Evolutionary conservation across 345 rosid species (phyloP).

Genomic region (Boechera divaricarpa): DNA sequence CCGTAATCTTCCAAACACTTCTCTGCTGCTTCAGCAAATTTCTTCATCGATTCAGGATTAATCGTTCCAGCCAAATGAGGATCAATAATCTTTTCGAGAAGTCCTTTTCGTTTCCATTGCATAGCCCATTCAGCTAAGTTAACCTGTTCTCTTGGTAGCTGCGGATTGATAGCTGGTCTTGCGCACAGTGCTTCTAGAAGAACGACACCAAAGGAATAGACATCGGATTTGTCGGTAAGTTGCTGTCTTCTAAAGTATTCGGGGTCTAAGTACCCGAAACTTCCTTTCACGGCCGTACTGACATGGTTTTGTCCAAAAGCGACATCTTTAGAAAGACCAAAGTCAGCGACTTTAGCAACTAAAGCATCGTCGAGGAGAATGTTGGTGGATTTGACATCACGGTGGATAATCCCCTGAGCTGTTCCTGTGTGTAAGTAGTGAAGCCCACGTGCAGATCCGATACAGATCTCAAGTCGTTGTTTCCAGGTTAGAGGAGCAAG

Average conservation of each 20-base stretch:
- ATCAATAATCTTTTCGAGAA: slow-evolving; percentile 56
- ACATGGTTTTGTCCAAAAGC: slow-evolving; percentile 75
- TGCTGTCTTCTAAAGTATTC: slow-evolving; percentile 75
- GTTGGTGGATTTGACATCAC: slow-evolving; percentile 85
- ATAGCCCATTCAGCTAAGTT: slow-evolving; percentile 76
- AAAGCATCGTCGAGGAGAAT: slow-evolving; percentile 77
- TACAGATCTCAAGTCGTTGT: slow-evolving; percentile 75
- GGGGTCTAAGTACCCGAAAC: slow-evolving; percentile 67
- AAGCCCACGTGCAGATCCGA: slow-evolving; percentile 82
- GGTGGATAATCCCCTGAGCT: slow-evolving; percentile 90
- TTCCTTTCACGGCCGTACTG: slow-evolving; percentile 59
- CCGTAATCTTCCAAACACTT: slow-evolving; percentile 51
- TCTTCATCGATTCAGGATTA: slow-evolving; percentile 66
- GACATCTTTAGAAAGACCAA: slow-evolving; percentile 80
- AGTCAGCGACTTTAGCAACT: slow-evolving; percentile 84
- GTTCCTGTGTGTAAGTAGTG: slow-evolving; percentile 88
- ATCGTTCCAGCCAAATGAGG: slow-evolving; percentile 55
- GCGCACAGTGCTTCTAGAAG: slow-evolving; percentile 67
- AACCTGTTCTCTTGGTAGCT: slow-evolving; percentile 69
- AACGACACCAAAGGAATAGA: slow-evolving; percentile 75
- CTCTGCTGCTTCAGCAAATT: slow-evolving; percentile 52
- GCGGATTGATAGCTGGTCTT: slow-evolving; percentile 70
- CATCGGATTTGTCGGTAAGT: slow-evolving; percentile 66
- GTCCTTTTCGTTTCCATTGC: slow-evolving; percentile 58
- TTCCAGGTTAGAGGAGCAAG: slow-evolving; percentile 74